Evolutionary conservation across 2,329 filamentous ascomycete species (phyloP), one percentile per base, ranked within the genome.

Genomic region (Aspergillus quadrilineatus): DNA sequence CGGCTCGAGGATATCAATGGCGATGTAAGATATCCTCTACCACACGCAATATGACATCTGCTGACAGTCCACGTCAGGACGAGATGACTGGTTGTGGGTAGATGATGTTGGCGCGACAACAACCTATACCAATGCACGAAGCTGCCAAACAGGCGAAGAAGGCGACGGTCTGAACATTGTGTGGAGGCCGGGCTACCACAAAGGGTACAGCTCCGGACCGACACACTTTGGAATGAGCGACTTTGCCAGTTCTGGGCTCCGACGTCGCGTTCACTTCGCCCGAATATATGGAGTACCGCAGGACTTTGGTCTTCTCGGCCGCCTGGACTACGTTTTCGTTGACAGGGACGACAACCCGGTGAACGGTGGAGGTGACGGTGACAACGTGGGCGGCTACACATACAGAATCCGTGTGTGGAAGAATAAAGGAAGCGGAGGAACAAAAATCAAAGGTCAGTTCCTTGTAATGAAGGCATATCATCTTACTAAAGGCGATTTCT

Each of bases 1-100:
- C 53, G 55, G 1, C 47, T 67, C 9, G 56, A 65, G 5, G 67
- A 69, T 49, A 63, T 69, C 17, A 68, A 69, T 37, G 65, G 65
- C 8, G 65, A 69, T 50, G 53, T 59, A 4, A 44, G 63, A 47
- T 12, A 50, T 28, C 34, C 4, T 14, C 36, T 12, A n/a, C 46
- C 28, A 22, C 3, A 15, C 14, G 28, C 17, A 30, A 22, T 29
- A n/a, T 22, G 3, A 4, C 5, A 43, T 43, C n/a, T 22, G 22
- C 41, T 43, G 26, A 43, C 10, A 41, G n/a, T 22, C 1, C 17
- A 30, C 30, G 26, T 26, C 41, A 65, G 60, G 63, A 36, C 30
- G 61, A 49, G 47, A 22, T 3, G 47, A 50, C n/a, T 50, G 47
- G 47, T 36, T 50, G 9, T 50, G 47, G 47, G 47, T 50, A 4